Evolutionary conservation across 257 asterid species (phyloP).

Genomic region (Leptodermis oblonga): DNA sequence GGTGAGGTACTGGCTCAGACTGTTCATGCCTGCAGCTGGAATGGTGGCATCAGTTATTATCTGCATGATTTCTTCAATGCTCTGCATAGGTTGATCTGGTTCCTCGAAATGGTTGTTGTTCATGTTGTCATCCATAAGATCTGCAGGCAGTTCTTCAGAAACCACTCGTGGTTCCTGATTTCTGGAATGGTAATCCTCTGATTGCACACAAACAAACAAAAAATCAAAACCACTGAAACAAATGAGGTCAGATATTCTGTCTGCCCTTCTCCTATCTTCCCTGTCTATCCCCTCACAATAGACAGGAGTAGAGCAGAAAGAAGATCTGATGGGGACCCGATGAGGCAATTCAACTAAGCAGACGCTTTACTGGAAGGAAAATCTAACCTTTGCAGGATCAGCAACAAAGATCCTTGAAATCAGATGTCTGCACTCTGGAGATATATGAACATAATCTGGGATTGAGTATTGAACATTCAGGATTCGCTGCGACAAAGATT

Average conservation of each 20-base stretch:
- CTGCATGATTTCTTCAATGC: conserved; percentile 83
- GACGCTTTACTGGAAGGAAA: too few relatives aligned
- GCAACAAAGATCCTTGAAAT: conserved; percentile 92
- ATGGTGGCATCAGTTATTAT: conserved; percentile 84
- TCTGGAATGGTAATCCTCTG: conserved; percentile 92
- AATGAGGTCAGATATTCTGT: too few relatives aligned
- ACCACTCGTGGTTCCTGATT: conserved; percentile 88
- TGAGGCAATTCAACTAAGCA: neutral
- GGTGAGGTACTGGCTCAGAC: conserved; percentile 58
- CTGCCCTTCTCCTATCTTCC: too few relatives aligned
- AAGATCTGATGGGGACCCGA: neutral
- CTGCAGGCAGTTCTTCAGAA: conserved; percentile 79
- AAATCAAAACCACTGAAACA: neutral
- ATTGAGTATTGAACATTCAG: conserved; percentile 88
- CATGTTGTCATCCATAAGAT: conserved; percentile 57
- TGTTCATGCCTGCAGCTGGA: conserved; percentile 77
- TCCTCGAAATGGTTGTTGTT: conserved; percentile 64
- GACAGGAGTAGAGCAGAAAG: too few relatives aligned
- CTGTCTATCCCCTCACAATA: too few relatives aligned
- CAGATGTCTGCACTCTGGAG: conserved; percentile 84
- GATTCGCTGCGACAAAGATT: conserved; percentile 61
- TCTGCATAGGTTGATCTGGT: conserved; percentile 84
- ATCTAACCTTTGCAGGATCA: conserved; percentile 76
- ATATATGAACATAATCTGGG: conserved; percentile 89
- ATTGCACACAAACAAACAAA: conserved; percentile 3